Evolutionary conservation across 2,329 filamentous ascomycete genomes (phyloP), one percentile per base, ranked within the genome.

Genomic region (Ramichloridium luteum): DNA sequence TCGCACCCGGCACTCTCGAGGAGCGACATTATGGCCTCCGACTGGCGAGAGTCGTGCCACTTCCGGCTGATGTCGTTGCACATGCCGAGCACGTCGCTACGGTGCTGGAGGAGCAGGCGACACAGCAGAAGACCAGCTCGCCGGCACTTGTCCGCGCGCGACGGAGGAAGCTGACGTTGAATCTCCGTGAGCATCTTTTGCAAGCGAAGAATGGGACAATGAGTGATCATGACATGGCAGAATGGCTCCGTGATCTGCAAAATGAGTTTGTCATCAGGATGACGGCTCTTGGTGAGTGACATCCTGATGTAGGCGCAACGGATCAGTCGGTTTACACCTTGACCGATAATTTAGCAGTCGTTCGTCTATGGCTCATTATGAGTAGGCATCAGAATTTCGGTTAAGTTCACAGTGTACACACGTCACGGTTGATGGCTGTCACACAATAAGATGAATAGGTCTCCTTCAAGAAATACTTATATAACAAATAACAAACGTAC

Each of bases 11-110:
- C 0, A 72, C 70, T 0, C 71, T 82, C 1, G 60, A 72, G 34
- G 74, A 83, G 33, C 63, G 73, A 27, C 75, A 84, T 44, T 98
- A 98, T 47, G 90, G 90, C 0, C 68, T 94, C n/a, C 68, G 76
- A 1, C 67, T 94, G 3, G 85, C 88, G 0, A 72, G 73, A 17
- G 70, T 84, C 0, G 66, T 90, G 14, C 76, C 80, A 1, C 67
- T 93, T 5, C 84, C 88, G 0, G 53, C 66, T 0, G 57, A 59
- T 1, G 72, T 93, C 3, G 60, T 93, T 2, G 60, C 76, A 5
- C 65, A 70, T 17, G 88, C 86, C 0, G 73, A 79, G 38, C 49
- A 60, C 0, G 74, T 90, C 4, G 74, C 80, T 0, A 61, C 64
- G 3, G 67, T 68, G 13, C 58, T 94, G 5, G 66, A 74, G 25